Conservation (phyloP, 1,284 basidiomycete species). For the Schizophyllum commune region DNA sequence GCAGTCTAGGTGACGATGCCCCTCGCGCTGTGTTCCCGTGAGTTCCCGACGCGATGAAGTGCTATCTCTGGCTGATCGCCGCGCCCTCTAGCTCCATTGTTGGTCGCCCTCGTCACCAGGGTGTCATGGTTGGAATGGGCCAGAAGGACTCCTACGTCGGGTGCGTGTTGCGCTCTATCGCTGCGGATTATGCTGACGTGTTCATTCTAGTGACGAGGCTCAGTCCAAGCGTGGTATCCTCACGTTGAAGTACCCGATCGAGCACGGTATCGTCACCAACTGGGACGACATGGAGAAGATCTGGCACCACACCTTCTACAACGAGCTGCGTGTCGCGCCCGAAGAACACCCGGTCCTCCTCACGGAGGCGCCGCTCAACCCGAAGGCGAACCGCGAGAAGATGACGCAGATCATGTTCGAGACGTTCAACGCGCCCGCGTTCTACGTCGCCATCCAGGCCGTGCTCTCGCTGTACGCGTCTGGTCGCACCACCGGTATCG, state of each 20-base stretch:
- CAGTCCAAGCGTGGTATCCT: constrained; percentile 96
- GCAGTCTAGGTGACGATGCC: constrained; percentile 50
- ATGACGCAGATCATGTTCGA: constrained; percentile 99
- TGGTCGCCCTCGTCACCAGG: constrained; percentile 87
- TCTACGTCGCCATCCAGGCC: constrained; percentile 92
- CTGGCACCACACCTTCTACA: constrained; percentile 91
- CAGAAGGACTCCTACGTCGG: constrained; percentile 88
- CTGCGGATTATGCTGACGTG: constrained; percentile 10
- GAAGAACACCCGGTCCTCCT: constrained; percentile 93
- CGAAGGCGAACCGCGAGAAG: constrained; percentile 93
- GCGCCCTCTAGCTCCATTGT: constrained; percentile 64
- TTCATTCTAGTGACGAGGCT: constrained; percentile 67
- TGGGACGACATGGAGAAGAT: constrained; percentile 97
- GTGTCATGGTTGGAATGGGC: constrained; percentile 88
- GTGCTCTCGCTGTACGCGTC: constrained; percentile 90
- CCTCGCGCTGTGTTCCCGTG: constrained; percentile 67
- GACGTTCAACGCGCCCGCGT: constrained; percentile 91
- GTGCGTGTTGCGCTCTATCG: constrained; percentile 29
- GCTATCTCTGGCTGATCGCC: constrained; percentile 1
- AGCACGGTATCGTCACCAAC: constrained; percentile 89
- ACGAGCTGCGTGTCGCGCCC: constrained; percentile 76
- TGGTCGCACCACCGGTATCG: constrained; percentile 89
- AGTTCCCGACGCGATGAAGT: constrained; percentile 19
- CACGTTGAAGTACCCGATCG: constrained; percentile 83
- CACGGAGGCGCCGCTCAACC: constrained; percentile 91